Percentiles rank a stretch among this genome's conserved stretches.
Evolutionary conservation across 805 yeast species (phyloP).

Genomic region (Ogataea methylovora): DNA sequence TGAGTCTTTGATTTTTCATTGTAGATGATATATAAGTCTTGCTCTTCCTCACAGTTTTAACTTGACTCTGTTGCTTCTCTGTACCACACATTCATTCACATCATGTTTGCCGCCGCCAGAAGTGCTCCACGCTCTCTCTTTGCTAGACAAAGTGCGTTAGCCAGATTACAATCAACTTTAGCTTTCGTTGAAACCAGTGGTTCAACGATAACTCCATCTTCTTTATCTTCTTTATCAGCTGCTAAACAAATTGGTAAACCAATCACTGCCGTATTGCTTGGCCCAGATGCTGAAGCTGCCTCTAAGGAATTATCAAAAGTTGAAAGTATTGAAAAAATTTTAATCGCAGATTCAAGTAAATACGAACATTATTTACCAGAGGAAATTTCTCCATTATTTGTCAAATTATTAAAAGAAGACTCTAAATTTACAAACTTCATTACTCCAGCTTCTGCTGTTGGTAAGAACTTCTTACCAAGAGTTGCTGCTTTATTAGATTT

Average conservation of each 20-base stretch:
- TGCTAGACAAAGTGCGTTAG: background rate
- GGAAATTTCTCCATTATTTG: constrained; percentile 61
- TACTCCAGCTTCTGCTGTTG: constrained; percentile 78
- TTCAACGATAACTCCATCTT: constrained; percentile 51
- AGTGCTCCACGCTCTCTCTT: no score
- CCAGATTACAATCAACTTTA: constrained; percentile 59
- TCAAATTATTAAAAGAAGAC: constrained; percentile 33
- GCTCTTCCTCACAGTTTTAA: no score
- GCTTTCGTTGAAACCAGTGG: constrained; percentile 65
- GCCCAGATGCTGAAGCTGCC: constrained; percentile 48
- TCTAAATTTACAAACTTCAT: constrained; percentile 60
- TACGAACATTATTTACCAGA: constrained; percentile 77
- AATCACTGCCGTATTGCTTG: constrained; percentile 70
- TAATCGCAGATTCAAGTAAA: constrained; percentile 49
- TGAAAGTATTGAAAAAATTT: constrained; percentile 44
- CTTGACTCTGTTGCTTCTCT: no score
- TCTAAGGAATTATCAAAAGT: constrained; percentile 45
- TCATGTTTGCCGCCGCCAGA: background rate
- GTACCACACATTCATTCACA: no score
- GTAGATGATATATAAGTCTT: no score
- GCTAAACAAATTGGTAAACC: constrained; percentile 73
- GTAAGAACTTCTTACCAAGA: constrained; percentile 82
- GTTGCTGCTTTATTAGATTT: constrained; percentile 76
- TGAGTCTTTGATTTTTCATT: no score
- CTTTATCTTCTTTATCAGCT: constrained; percentile 69